A percentile compares a stretch with the other conserved stretches of the same genome.
Evolutionary conservation across 352 stramenopile genomes (phyloP).

Genomic region (Plasmopara muralis): DNA sequence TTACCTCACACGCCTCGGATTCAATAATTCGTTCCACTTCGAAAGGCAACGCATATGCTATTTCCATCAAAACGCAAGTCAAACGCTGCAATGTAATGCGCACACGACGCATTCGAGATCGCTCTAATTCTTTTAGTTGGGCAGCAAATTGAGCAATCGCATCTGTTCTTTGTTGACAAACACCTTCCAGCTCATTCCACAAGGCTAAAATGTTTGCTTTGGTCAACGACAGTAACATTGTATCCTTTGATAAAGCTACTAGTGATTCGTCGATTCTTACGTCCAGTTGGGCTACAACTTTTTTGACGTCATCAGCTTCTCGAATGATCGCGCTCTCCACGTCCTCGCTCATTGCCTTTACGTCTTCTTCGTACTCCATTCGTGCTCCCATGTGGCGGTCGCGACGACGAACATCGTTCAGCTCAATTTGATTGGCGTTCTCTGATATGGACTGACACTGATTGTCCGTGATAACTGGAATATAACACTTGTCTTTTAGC

Average conservation of each 20-base stretch:
- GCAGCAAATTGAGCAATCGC: slow-evolving; percentile 36
- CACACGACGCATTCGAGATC: slow-evolving; percentile 37
- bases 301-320: slow-evolving; percentile 52
- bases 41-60: slow-evolving; percentile 43
- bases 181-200: slow-evolving; percentile 35
- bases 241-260: slow-evolving; percentile 21
- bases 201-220: slow-evolving; percentile 31
- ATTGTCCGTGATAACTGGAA: slow-evolving; percentile 8
- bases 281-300: slow-evolving; percentile 38
- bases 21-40: slow-evolving; percentile 77
- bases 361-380: slow-evolving; percentile 35
- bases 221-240: slow-evolving; percentile 32
- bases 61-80: slow-evolving; percentile 60
- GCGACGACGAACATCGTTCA: slow-evolving; percentile 47
- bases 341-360: slow-evolving; percentile 56
- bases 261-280: slow-evolving; percentile 15
- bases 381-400: slow-evolving; percentile 52
- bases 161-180: slow-evolving; percentile 40
- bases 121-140: slow-evolving; percentile 48
- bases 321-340: slow-evolving; percentile 50
- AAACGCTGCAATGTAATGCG: slow-evolving; percentile 32
- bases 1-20: slow-evolving; percentile 65
- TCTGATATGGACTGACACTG: slow-evolving; percentile 6
- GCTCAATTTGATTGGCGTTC: slow-evolving; percentile 38
- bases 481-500: slow-evolving; percentile 39